These are phyloP conservation scores for Hortaea werneckii DNA, from an alignment of 2,329 filamentous ascomycete species.

Conservation along the genomic window DNA sequence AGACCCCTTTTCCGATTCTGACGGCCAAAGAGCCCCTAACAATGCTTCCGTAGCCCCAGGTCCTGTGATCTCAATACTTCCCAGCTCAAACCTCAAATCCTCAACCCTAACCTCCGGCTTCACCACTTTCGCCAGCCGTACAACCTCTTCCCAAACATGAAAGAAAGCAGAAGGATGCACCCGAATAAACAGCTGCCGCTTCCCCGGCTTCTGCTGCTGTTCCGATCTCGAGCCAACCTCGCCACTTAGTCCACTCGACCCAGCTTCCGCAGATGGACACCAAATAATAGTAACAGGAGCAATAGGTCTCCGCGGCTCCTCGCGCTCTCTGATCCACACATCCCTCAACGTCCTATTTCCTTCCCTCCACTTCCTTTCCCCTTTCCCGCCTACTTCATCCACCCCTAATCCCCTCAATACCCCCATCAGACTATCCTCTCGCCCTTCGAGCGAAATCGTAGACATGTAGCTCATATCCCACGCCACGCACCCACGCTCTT, in stretches of 20 bases:
- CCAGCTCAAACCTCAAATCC: conserved; percentile 62
- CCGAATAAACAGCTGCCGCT: conserved; percentile 55
- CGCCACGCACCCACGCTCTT: conserved; percentile 64
- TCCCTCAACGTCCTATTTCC: conserved; percentile 48
- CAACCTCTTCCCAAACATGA: conserved; percentile 55
- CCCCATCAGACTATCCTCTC: conserved; percentile 50
- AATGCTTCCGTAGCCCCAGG: conserved; percentile 74
- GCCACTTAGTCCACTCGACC: background rate
- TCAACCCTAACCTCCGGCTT: conserved; percentile 54
- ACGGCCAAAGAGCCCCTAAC: conserved; percentile 53
- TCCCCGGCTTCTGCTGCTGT: conserved; percentile 25
- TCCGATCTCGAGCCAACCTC: background rate
- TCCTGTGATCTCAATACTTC: conserved; percentile 59
- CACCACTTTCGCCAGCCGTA: conserved; percentile 48
- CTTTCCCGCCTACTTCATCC: conserved; percentile 47
- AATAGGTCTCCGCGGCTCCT: conserved; percentile 47
- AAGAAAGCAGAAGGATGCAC: conserved; percentile 74
- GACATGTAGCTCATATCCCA: conserved; percentile 96
- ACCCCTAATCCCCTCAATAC: conserved; percentile 53
- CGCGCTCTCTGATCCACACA: conserved; percentile 46
- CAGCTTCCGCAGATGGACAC: conserved; percentile 42
- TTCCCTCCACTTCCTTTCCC: conserved; percentile 60
- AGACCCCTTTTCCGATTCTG: background rate
- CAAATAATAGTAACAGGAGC: conserved; percentile 67
- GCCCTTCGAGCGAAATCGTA: conserved; percentile 68